Evolutionary conservation across 306 rosid species (phyloP), one percentile per base, ranked within the genome.

Genomic region (Mimosa bimucronata): DNA sequence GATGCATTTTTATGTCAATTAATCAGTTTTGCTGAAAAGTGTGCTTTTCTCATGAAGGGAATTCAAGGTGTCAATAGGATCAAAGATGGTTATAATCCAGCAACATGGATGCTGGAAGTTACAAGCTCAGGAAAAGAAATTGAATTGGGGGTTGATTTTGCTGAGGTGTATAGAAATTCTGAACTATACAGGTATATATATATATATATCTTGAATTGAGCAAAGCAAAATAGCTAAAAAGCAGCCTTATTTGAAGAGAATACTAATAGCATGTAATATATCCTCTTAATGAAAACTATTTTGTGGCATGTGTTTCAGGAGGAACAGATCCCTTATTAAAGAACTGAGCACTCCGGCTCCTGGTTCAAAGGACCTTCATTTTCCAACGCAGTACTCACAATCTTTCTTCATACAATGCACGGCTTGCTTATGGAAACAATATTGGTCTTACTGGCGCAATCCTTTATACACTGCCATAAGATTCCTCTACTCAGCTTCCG

Each of bases 361-460:
- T 25, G 93, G 82, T 82, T 89, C 91, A 0, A 80, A 62, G 53
- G 91, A 87, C 79, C 86, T 89, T 25, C 65, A 85, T 77, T 87
- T 89, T 46, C 80, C 71, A 45, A 77, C 91, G 14, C 79, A 66
- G 29, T 89, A 83, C 60, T 81, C 92, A 60, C 87, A 74, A 37
- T 80, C 92, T 28, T 80, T 84, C 66, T 75, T 71, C 42, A 84
- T 83, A 28, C 91, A 89, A 85, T 85, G 83, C 83, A 74, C 81
- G 79, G 92, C 89, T 71, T 89, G 92, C 84, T 81, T 89, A 64
- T 89, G 89, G 91, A 89, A 89, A 46, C 91, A 83, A 77, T 83
- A 83, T 82, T 87, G 87, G 88, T 89, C 93, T n/a, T 87, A 89
- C 66, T 87, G 93, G 93, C 89, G 89, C 75, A 85, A 89, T 75